Evolutionary conservation across 345 rosid genomes (phyloP).

Genomic region (Eucalyptus regnans): DNA sequence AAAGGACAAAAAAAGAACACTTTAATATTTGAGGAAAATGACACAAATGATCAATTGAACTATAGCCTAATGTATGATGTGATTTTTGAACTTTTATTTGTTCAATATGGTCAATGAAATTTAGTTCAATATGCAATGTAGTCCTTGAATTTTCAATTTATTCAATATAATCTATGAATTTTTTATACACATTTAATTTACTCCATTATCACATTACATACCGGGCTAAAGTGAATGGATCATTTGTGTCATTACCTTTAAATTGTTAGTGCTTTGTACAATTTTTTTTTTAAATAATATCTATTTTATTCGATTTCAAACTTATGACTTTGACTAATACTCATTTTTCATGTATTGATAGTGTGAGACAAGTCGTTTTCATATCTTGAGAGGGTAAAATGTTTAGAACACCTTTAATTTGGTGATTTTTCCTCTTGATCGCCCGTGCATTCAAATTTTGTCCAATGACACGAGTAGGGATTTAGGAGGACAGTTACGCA

Average conservation of each 20-base stretch:
- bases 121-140: fast-evolving
- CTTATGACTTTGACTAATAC: background rate
- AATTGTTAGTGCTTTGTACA: background rate
- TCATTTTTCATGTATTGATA: background rate
- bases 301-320: background rate
- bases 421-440: background rate
- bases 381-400: background rate
- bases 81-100: fast-evolving
- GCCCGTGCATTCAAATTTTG: background rate
- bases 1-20: background rate
- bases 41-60: fast-evolving
- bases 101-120: fast-evolving
- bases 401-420: background rate
- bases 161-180: fast-evolving
- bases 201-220: fast-evolving
- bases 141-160: fast-evolving
- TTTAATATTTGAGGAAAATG: no score
- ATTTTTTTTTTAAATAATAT: background rate
- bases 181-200: no score
- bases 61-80: fast-evolving
- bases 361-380: background rate
- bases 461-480: background rate
- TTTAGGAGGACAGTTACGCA: background rate
- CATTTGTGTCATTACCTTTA: fast-evolving
- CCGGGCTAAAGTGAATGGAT: no score